Conservation (phyloP, 106 monocot species). For the Dendrobium chrysotoxum region DNA sequence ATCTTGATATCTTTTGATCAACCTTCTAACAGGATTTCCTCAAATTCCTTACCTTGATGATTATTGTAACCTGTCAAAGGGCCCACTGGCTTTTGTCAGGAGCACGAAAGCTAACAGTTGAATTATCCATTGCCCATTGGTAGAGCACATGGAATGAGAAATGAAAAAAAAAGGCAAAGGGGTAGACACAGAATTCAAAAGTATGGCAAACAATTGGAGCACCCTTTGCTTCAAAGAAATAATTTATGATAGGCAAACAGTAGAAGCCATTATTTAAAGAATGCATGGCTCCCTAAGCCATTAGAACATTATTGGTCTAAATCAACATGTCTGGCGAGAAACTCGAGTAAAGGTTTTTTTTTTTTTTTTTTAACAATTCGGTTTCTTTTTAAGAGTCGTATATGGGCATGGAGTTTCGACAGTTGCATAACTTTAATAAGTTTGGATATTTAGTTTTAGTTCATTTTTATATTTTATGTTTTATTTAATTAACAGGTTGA, state of each 20-base stretch:
- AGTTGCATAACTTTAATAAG: too few relatives aligned
- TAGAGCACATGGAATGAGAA: constrained; percentile 7
- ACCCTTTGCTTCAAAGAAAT: constrained; percentile 36
- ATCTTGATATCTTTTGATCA: too few relatives aligned
- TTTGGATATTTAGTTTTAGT: too few relatives aligned
- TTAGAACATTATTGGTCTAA: neutral
- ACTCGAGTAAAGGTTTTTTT: neutral
- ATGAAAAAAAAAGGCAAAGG: neutral
- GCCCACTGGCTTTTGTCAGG: constrained; percentile 19
- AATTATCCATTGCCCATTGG: constrained; percentile 4
- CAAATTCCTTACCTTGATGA: neutral
- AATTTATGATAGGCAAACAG: constrained; percentile 17
- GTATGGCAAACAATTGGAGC: constrained; percentile 17
- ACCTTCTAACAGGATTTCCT: too few relatives aligned
- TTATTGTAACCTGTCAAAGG: constrained; percentile 12
- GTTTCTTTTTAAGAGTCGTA: too few relatives aligned
- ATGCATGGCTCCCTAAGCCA: neutral
- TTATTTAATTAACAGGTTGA: neutral
- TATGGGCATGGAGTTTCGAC: too few relatives aligned
- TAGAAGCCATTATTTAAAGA: constrained; percentile 17
- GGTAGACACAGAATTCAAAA: constrained; percentile 9
- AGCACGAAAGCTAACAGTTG: constrained; percentile 17
- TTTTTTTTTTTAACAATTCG: neutral
- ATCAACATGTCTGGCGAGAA: neutral
- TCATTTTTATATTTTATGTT: neutral